A percentile compares a stretch with the other conserved stretches of the same genome.
These are phyloP conservation scores for Cyclaneusma minus DNA, from an alignment of 2,329 filamentous ascomycete genomes.

Conservation along the genomic window DNA sequence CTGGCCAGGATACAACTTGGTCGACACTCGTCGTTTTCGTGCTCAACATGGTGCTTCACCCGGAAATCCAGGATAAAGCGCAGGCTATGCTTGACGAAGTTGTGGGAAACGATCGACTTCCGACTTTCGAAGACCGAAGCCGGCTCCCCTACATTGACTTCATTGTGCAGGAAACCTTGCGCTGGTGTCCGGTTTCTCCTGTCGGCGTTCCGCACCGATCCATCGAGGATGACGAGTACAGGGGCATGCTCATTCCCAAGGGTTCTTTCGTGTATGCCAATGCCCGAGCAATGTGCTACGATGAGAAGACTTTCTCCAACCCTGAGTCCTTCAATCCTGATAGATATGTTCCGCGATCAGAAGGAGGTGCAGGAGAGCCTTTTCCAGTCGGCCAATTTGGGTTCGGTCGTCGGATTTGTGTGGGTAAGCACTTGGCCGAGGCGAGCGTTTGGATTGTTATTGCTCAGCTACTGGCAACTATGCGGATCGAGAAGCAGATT, in stretches of 20 bases:
- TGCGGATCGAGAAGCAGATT: conserved; percentile 19
- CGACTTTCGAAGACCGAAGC: conserved; percentile 27
- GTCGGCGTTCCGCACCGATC: conserved; percentile 38
- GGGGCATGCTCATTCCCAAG: conserved; percentile 39
- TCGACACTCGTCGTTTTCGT: conserved; percentile 25
- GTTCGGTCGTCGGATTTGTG: conserved; percentile 35
- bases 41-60: conserved; percentile 26
- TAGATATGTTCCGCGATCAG: conserved; percentile 21
- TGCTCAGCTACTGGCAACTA: conserved; percentile 23
- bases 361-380: conserved; percentile 27
- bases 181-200: conserved; percentile 29
- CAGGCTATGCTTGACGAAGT: conserved; percentile 30
- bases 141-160: conserved; percentile 27
- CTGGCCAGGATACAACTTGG: conserved; percentile 24
- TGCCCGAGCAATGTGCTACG: conserved; percentile 38
- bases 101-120: conserved; percentile 28
- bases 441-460: conserved; percentile 26
- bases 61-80: conserved; percentile 29
- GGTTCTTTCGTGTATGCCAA: conserved; percentile 31
- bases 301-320: conserved; percentile 23
- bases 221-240: conserved; percentile 37
- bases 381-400: conserved; percentile 32
- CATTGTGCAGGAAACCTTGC: conserved; percentile 29
- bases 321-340: conserved; percentile 30
- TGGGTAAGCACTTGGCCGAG: conserved; percentile 32